Conservation (phyloP, 2,329 filamentous ascomycete genomes). For the Claviceps africana region DNA sequence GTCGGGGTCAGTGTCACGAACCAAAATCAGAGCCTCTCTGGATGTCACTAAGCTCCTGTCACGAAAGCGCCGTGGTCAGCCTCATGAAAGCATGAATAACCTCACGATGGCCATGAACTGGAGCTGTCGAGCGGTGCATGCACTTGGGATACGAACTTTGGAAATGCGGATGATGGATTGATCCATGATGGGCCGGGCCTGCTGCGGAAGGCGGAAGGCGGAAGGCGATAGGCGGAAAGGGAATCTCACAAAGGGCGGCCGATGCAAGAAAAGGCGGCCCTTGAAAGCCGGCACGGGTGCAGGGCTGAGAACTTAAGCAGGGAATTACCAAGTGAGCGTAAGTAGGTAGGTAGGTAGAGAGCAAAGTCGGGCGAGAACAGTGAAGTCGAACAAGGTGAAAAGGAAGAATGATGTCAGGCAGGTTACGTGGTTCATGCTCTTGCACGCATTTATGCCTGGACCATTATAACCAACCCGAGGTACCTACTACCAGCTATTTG, state of each 20-base stretch:
- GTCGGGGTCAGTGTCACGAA: slow-evolving; percentile 28
- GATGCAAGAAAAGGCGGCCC: background rate
- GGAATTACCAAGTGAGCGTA: background rate
- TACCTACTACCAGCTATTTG: background rate
- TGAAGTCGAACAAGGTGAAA: background rate
- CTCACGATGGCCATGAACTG: slow-evolving; percentile 13
- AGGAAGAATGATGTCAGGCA: background rate
- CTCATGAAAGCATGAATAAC: background rate
- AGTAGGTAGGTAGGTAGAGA: too few relatives aligned
- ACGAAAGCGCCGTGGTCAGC: slow-evolving; percentile 6
- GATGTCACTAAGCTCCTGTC: slow-evolving; percentile 70
- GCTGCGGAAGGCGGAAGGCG: background rate
- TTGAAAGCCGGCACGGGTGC: background rate
- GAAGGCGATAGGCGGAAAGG: background rate
- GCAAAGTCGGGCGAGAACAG: background rate
- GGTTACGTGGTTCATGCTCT: background rate
- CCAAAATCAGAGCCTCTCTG: slow-evolving; percentile 75
- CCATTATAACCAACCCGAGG: background rate
- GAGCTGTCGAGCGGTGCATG: slow-evolving; percentile 3
- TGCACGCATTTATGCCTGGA: background rate
- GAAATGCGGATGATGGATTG: slow-evolving; percentile 82
- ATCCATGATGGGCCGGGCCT: slow-evolving; percentile 32
- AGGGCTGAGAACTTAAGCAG: background rate
- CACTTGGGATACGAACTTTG: slow-evolving; percentile 40
- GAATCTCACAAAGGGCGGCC: background rate